A percentile compares a stretch with the other conserved stretches of the same genome.
Conservation (phyloP, 306 rosid genomes). For the Cotoneaster glaucophyllus region DNA sequence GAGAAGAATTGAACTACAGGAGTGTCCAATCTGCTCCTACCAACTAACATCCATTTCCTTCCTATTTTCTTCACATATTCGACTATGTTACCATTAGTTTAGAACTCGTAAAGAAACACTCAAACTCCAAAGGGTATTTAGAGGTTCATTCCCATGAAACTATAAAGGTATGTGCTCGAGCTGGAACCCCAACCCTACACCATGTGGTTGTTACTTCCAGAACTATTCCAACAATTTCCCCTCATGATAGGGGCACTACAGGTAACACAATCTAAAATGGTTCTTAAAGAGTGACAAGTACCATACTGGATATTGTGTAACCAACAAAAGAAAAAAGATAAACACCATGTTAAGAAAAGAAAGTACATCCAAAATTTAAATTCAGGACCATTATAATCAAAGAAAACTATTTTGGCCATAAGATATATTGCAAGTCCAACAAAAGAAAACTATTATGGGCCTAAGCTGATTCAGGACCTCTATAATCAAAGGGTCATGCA, state of each 20-base stretch:
- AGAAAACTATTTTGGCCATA: background rate
- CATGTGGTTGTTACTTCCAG: background rate
- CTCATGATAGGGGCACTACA: background rate
- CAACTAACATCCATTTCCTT: background rate
- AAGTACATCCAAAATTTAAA: background rate
- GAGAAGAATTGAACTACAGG: background rate
- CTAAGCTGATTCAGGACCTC: background rate
- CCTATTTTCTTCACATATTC: background rate
- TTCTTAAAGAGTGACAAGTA: background rate
- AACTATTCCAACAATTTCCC: background rate
- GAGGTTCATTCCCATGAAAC: background rate
- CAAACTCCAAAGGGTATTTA: background rate
- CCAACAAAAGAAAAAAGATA: too few species aligned
- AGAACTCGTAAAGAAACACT: background rate
- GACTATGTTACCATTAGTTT: background rate
- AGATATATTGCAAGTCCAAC: background rate
- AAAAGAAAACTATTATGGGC: background rate
- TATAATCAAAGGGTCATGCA: background rate
- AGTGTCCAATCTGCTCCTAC: too few species aligned
- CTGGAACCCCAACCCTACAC: background rate
- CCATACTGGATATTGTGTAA: too few species aligned
- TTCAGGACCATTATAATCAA: background rate
- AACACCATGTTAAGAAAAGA: background rate
- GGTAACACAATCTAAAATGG: background rate
- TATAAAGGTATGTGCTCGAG: background rate